These are phyloP conservation scores for Mycotypha africana DNA, from an alignment of 371 early-diverging fungal genomes.

Conservation along the genomic window DNA sequence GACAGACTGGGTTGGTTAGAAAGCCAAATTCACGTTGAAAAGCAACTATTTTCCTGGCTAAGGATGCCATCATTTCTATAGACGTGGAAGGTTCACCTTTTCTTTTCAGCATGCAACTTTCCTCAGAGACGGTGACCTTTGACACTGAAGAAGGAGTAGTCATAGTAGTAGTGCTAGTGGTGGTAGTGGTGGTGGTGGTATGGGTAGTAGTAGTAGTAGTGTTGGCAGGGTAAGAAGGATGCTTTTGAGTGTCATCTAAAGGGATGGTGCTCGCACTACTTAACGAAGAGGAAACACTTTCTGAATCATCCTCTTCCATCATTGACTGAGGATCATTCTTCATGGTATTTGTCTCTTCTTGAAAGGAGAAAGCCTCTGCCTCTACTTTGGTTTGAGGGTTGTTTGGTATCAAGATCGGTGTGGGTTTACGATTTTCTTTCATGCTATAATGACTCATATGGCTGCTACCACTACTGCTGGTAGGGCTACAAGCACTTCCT, in stretches of 20 bases:
- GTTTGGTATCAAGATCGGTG: constrained; percentile 28
- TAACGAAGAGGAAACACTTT: constrained; percentile 20
- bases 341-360: too few species aligned
- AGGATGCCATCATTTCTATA: constrained; percentile 39
- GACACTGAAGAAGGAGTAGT: too few species aligned
- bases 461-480: too few species aligned
- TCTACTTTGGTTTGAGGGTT: too few species aligned
- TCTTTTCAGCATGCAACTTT: neutral
- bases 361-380: too few species aligned
- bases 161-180: constrained; percentile 28
- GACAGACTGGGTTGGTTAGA: too few species aligned
- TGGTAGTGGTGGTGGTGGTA: constrained; percentile 1
- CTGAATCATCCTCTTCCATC: too few species aligned
- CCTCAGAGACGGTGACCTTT: too few species aligned
- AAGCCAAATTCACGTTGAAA: constrained; percentile 42
- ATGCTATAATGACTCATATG: neutral
- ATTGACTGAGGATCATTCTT: constrained; percentile 16
- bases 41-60: constrained; percentile 31
- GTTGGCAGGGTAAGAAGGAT: too few species aligned
- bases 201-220: neutral
- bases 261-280: constrained; percentile 30
- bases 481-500: too few species aligned
- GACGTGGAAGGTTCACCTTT: constrained; percentile 23
- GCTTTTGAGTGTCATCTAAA: constrained; percentile 7
- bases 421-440: constrained; percentile 12